Evolutionary conservation across 495 filamentous ascomycete genomes (phyloP).

Genomic region (Xylaria acuta): DNA sequence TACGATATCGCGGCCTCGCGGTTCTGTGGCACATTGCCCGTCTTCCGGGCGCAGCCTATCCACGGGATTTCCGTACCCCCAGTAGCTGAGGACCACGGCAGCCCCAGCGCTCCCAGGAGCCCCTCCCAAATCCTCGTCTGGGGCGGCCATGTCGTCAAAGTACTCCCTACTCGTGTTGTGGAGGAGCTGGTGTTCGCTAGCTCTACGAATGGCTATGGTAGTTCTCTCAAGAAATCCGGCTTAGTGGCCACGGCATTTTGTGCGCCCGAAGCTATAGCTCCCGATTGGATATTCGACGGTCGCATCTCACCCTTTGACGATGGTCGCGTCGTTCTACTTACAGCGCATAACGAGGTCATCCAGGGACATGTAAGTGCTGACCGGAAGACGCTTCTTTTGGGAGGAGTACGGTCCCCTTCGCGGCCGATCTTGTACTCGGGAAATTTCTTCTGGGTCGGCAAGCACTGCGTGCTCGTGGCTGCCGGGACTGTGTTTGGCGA

Average conservation of each 20-base stretch:
- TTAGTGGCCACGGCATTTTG: background rate
- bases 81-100: constrained; percentile 12
- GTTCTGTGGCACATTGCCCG: constrained; percentile 46
- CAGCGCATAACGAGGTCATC: constrained; percentile 81
- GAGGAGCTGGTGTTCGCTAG: constrained; percentile 33
- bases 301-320: constrained; percentile 53
- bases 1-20: constrained; percentile 52
- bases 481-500: constrained; percentile 94
- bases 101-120: background rate
- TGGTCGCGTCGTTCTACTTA: constrained; percentile 61
- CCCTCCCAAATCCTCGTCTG: constrained; percentile 54
- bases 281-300: constrained; percentile 89
- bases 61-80: constrained; percentile 66
- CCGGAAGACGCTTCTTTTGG: constrained; percentile 33
- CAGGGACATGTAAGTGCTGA: constrained; percentile 38
- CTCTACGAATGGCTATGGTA: background rate
- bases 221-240: background rate
- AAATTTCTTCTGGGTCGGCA: constrained; percentile 65
- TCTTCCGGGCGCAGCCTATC: constrained; percentile 70
- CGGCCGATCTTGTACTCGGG: constrained; percentile 89
- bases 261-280: constrained; percentile 45
- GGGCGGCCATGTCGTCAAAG: constrained; percentile 57
- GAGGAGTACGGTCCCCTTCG: constrained; percentile 68
- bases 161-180: constrained; percentile 33
- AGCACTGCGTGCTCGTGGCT: constrained; percentile 70